Conservation (phyloP, 768 basidiomycete genomes). For the Suillus bovinus region DNA sequence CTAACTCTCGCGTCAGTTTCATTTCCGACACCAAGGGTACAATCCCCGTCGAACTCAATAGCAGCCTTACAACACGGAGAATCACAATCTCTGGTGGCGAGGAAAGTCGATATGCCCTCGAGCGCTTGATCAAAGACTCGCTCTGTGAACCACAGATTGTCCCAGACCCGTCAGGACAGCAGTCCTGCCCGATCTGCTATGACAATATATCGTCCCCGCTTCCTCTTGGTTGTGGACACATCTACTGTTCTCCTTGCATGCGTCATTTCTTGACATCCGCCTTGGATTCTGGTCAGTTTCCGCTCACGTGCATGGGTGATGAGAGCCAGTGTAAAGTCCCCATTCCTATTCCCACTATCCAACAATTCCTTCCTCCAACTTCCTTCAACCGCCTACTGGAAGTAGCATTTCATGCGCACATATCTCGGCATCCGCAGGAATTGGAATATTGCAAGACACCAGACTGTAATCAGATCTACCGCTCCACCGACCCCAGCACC, state of each 20-base stretch:
- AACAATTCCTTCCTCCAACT: conserved; percentile 45
- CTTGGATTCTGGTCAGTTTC: conserved; percentile 56
- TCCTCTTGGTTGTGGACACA: conserved; percentile 62
- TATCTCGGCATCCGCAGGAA: conserved; percentile 57
- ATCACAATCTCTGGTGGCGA: conserved; percentile 59
- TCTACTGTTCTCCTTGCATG: conserved; percentile 65
- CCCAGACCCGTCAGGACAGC: conserved; percentile 7
- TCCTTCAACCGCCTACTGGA: conserved; percentile 58
- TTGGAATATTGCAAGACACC: conserved; percentile 78
- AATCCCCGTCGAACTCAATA: no score
- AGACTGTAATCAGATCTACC: conserved; percentile 75
- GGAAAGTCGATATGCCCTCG: conserved; percentile 50
- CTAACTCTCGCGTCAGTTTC: no score
- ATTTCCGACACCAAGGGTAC: no score
- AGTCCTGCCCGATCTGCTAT: conserved; percentile 56
- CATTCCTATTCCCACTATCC: conserved; percentile 54
- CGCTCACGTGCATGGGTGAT: conserved; percentile 67
- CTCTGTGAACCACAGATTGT: conserved; percentile 20
- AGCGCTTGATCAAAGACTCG: conserved; percentile 45
- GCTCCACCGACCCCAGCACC: conserved; percentile 46
- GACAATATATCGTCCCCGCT: conserved; percentile 43
- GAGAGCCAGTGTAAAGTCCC: conserved; percentile 55
- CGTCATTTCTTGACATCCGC: conserved; percentile 56
- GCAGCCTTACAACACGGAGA: no score
- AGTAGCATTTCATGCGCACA: conserved; percentile 56